A percentile compares a stretch with the other conserved stretches of the same genome.
phyloP scores from a whole-genome alignment of 2,329 filamentous ascomycete genomes.

The Fusarium nematophilum region DNA sequence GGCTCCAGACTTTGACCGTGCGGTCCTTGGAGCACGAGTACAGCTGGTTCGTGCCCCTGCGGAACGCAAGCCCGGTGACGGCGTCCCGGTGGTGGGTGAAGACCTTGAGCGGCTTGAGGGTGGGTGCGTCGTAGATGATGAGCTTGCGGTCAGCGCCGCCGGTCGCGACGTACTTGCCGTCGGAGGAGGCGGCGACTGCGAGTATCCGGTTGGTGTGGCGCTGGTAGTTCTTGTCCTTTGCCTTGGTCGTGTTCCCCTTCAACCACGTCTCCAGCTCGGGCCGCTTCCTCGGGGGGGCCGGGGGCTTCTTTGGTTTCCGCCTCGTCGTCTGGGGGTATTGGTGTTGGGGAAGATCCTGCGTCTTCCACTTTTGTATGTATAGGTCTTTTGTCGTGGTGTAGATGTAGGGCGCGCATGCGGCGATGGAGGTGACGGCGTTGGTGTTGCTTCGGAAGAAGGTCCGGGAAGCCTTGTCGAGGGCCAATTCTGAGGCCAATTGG shows the following conservation, averaged over 20 bases:
- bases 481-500: slow-evolving; percentile 78
- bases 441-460: slow-evolving; percentile 84
- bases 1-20: slow-evolving; percentile 94
- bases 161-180: slow-evolving; percentile 91
- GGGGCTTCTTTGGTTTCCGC: slow-evolving; percentile 68
- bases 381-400: slow-evolving; percentile 92
- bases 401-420: slow-evolving; percentile 80
- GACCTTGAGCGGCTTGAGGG: slow-evolving; percentile 80
- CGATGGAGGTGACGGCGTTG: slow-evolving; percentile 81
- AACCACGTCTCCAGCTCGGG: slow-evolving; percentile 72
- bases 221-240: slow-evolving; percentile 73
- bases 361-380: slow-evolving; percentile 87
- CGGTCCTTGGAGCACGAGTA: slow-evolving; percentile 92
- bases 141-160: slow-evolving; percentile 87
- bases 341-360: slow-evolving; percentile 73
- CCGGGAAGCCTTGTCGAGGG: slow-evolving; percentile 74
- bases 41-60: slow-evolving; percentile 87
- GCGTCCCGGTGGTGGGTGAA: slow-evolving; percentile 94
- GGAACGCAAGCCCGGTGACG: slow-evolving; percentile 86
- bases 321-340: slow-evolving; percentile 70
- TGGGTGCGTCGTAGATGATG: slow-evolving; percentile 87
- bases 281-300: slow-evolving; percentile 68
- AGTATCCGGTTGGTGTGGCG: slow-evolving; percentile 86
- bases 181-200: slow-evolving; percentile 85
- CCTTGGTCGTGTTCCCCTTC: slow-evolving; percentile 70